Evolutionary conservation across 1,284 basidiomycete species (phyloP), one percentile per base, ranked within the genome.

Genomic region (Heterobasidion irregulare): DNA sequence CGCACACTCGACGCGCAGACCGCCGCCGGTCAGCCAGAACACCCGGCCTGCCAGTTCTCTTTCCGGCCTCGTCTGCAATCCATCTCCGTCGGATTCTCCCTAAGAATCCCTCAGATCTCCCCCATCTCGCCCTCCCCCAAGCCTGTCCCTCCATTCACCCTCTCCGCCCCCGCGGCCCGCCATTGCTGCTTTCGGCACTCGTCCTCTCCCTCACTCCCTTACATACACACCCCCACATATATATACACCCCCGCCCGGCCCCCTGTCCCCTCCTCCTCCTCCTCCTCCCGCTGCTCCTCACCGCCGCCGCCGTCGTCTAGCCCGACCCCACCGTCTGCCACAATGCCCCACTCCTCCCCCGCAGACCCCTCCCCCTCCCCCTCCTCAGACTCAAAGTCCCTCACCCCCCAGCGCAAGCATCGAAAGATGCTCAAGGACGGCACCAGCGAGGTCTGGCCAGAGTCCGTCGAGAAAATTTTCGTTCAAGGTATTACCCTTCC

Each of bases 381-480:
- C 48, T 53, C 58, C 5, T 13, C 59, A 4, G 59, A 57, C 5
- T 53, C 52, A 18, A 55, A 66, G 62, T 75, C 78, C 56, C 79
- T 88, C 66, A 89, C 85, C 1, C 88, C 88, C 33, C 83, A 85
- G 67, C 77, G 88, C 56, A 89, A 90, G 62, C 88, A 91, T 71
- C 77, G 86, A 64, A 90, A 90, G 67, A 82, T 90, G 59, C 75
- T 90, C 70, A 89, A 89, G 66, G 86, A 89, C 64, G 87, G 87
- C 66, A 79, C 80, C 58, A 83, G 82, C 65, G 88, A 90, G 62
- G 87, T 90, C 53, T 90, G 87, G 87, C 88, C 87, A 52, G 84
- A 89, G 66, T 70, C 73, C 50, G 77, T 90, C 63, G 88, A 90
- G 65, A 76, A 76, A 64, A 68, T 86, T 61, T 90, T 90, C 67